Evolutionary conservation across 116 monocot genomes (phyloP), one percentile per base, ranked within the genome.

Genomic region (Iris pallida): DNA sequence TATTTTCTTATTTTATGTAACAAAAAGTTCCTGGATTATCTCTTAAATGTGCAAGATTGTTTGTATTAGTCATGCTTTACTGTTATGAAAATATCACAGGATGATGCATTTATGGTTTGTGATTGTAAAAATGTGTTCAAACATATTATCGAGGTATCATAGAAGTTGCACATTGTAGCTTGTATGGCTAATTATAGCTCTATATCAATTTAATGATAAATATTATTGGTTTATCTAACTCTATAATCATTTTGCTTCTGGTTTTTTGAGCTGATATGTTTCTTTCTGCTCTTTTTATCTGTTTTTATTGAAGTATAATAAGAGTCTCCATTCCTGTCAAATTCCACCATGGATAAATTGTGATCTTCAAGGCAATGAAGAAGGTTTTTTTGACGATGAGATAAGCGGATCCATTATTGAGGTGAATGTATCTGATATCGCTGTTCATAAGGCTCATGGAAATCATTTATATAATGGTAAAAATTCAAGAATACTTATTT

Each of bases 291-390:
- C 7, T 43, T 63, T 55, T 3, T 56, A 42, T 66, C n/a, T 71
- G 16, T 45, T 40, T 55, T 61, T 53, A 11, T 42, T 77, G 56
- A 41, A 95, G 92, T 77, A 78, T 70, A 97, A 92, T 78, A 90
- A 80, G 68, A 61, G 88, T 58, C 77, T 41, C 53, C 12, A 57
- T 61, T 68, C 47, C 61, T 82, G 68, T 76, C 75, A 78, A 76
- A 74, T 92, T 80, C 87, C 92, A 45, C 69, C 88, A 60, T 83
- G 87, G 87, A 76, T 92, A 73, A 67, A 51, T 67, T 92, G 81
- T 76, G 78, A 78, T 53, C 62, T 88, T 53, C 79, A 81, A 77
- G 83, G 82, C 63, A 84, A 84, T 75, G 71, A 55, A n/a, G n/a
- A n/a, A 71, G 74, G 63, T 42, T 69, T 44, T 47, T 56, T 14